Conservation (phyloP, 2,329 filamentous ascomycete species). For the Botryotinia convoluta region DNA sequence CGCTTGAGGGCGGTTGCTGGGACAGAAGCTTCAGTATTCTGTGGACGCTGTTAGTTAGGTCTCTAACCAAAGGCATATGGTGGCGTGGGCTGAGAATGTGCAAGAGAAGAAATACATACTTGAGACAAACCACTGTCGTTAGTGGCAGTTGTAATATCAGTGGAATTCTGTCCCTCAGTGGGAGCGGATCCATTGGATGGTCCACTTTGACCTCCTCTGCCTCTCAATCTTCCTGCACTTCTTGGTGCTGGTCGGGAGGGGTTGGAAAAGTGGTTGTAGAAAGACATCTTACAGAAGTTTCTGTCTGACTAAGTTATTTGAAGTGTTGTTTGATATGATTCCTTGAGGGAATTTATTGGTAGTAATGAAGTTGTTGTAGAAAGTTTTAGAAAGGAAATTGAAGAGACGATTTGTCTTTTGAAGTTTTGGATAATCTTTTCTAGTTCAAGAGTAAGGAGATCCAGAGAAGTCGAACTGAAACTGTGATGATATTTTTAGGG, state of each 20-base stretch:
- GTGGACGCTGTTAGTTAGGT: not conserved
- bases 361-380: not conserved
- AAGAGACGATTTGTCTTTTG: not conserved
- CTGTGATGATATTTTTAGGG: not conserved
- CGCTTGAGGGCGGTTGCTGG: not conserved
- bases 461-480: not conserved
- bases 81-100: accelerated
- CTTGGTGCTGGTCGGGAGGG: not conserved
- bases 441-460: not conserved
- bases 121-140: not conserved
- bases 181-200: not conserved
- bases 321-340: not conserved
- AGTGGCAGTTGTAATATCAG: not conserved
- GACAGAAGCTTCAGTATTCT: no score
- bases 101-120: not conserved
- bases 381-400: not conserved
- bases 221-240: no score
- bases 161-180: not conserved
- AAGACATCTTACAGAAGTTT: not conserved
- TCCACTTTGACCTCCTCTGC: not conserved
- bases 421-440: not conserved
- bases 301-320: accelerated
- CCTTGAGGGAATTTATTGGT: accelerated
- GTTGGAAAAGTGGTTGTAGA: not conserved
- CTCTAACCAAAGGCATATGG: accelerated